These are phyloP conservation scores for Phaeosphaeriaceae sp. DNA, from an alignment of 2,329 filamentous ascomycete species.

Conservation along the genomic window DNA sequence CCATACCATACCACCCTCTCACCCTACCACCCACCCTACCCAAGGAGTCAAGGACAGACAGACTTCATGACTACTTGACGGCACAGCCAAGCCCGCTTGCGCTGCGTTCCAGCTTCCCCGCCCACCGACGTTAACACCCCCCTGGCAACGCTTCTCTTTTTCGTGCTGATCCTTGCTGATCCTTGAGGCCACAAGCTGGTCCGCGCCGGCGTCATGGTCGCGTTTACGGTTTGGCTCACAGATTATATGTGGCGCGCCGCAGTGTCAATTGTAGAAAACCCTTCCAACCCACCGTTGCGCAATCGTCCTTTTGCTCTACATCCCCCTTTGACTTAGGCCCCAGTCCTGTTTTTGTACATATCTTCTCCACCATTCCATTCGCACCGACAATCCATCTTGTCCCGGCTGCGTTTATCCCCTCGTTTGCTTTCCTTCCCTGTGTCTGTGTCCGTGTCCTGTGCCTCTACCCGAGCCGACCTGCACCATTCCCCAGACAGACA, in stretches of 20 bases:
- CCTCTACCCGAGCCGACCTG: no score
- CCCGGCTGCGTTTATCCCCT: constrained; percentile 24
- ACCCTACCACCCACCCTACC: no score
- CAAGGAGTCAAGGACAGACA: no score
- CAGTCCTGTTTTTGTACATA: constrained; percentile 9
- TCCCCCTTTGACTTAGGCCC: constrained; percentile 8
- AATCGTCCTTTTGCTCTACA: constrained; percentile 20
- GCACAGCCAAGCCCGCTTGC: constrained; percentile 3
- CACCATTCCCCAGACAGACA: no score
- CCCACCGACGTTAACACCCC: constrained; percentile 9
- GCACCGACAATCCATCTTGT: constrained; percentile 13
- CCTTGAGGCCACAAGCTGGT: constrained; percentile 9
- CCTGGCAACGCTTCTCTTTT: constrained; percentile 15
- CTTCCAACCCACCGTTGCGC: constrained; percentile 24
- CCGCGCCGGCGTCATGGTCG: constrained; percentile 21
- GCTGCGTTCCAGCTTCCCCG: constrained; percentile 9
- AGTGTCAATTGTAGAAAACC: constrained; percentile 34
- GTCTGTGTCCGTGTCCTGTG: constrained; percentile 5
- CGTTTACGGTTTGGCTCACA: constrained; percentile 17
- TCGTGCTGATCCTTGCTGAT: constrained; percentile 6
- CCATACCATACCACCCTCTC: no score
- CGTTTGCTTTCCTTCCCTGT: constrained; percentile 15
- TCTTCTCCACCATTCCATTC: constrained; percentile 10
- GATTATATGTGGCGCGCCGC: constrained; percentile 24
- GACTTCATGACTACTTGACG: no score